A percentile compares a stretch with the other conserved stretches of the same genome.
phyloP scores from a whole-genome alignment of 495 filamentous ascomycete genomes.

The Ramalina intermedia region DNA sequence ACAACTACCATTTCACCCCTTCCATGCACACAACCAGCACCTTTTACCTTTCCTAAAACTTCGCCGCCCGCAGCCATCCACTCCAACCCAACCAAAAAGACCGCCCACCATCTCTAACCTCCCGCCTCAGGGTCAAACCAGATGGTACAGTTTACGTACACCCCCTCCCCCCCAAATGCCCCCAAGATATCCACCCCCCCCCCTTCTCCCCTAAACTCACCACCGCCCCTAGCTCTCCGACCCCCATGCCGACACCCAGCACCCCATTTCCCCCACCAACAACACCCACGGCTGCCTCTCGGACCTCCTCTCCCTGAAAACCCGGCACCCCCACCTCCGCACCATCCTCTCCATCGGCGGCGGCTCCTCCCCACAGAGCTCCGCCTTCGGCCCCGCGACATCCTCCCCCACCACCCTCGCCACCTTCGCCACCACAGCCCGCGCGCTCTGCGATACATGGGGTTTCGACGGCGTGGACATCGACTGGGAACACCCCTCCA shows the following conservation, averaged over 20 bases:
- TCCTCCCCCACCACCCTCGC: constrained; percentile 47
- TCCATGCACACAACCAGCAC: too few species aligned
- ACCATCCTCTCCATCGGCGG: constrained; percentile 80
- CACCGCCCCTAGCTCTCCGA: constrained; percentile 54
- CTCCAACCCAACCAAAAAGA: constrained; percentile 17
- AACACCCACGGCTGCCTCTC: constrained; percentile 63
- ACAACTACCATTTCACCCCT: too few species aligned
- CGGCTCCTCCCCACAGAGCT: constrained; percentile 30
- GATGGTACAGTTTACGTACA: constrained; percentile 72
- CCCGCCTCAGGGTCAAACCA: constrained; percentile 42
- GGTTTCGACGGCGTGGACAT: constrained; percentile 83
- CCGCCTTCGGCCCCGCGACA: too few species aligned
- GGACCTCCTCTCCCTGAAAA: constrained; percentile 62
- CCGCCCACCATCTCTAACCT: constrained; percentile 6
- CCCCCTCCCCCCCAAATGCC: constrained; percentile 6
- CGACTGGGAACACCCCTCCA: constrained; percentile 79
- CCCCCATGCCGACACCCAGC: constrained; percentile 70
- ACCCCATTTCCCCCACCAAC: constrained; percentile 62
- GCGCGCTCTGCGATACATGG: constrained; percentile 55
- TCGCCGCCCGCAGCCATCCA: too few species aligned
- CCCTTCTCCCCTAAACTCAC: not conserved
- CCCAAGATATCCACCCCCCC: too few species aligned
- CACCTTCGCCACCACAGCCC: constrained; percentile 59
- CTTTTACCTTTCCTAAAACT: too few species aligned
- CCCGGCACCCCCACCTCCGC: constrained; percentile 58